These are phyloP conservation scores for Austroboletus eburneus DNA, from an alignment of 768 basidiomycete genomes.

Conservation along the genomic window DNA sequence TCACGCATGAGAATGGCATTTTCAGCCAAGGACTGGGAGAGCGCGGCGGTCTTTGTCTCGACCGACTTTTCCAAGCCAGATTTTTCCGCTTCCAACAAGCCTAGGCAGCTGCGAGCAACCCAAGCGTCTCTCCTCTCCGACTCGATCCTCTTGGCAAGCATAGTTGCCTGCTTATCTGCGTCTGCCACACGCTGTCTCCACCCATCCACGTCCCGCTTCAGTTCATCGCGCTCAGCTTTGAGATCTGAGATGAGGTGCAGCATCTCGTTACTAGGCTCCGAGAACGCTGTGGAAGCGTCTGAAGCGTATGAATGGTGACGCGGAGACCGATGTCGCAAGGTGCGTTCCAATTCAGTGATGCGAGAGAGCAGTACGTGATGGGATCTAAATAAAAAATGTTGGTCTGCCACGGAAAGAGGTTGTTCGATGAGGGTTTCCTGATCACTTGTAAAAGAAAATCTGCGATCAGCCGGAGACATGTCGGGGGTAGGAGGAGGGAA, in stretches of 20 bases:
- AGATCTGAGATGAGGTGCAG: conserved; percentile 69
- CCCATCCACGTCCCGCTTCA: conserved; percentile 83
- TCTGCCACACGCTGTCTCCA: conserved; percentile 78
- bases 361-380: conserved; percentile 79
- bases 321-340: conserved; percentile 42
- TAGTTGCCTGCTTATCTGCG: conserved; percentile 63
- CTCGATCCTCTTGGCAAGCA: conserved; percentile 67
- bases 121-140: conserved; percentile 79
- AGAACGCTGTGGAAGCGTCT: conserved; percentile 31
- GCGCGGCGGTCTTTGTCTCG: conserved; percentile 30
- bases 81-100: conserved; percentile 66
- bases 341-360: conserved; percentile 76
- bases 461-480: conserved; percentile 60
- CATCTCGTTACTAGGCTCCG: conserved; percentile 74
- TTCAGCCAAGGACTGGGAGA: conserved; percentile 29
- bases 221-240: conserved; percentile 84
- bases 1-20: conserved; percentile 24
- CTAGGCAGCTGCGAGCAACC: conserved; percentile 72
- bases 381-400: conserved; percentile 82
- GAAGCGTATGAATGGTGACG: conserved; percentile 51
- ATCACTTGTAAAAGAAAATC: conserved; percentile 33
- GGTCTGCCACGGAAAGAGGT: conserved; percentile 68
- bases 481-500: conserved; percentile 68
- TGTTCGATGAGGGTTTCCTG: conserved; percentile 26
- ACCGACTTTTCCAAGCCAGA: conserved; percentile 48